Conservation (phyloP, 768 basidiomycete species). For the Rhodotorula graminis region DNA sequence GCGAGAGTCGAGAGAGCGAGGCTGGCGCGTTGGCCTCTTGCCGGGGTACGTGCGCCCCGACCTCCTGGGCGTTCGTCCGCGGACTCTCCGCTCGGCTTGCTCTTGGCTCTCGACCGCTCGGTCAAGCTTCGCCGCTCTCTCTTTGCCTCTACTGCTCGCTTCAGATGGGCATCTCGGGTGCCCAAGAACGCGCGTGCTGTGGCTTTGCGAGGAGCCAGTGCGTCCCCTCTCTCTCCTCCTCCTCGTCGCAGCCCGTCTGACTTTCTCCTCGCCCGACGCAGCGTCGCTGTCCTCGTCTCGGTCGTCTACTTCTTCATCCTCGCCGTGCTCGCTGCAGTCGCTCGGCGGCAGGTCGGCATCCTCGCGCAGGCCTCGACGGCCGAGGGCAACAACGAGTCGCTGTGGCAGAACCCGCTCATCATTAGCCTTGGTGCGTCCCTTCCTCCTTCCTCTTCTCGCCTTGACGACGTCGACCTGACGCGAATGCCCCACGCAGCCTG, state of each 20-base stretch:
- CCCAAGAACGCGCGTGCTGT: neutral
- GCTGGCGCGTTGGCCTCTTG: neutral
- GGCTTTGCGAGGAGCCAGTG: neutral
- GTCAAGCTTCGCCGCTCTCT: neutral
- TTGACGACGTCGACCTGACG: too few species aligned
- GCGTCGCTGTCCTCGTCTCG: too few species aligned
- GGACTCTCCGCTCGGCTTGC: neutral
- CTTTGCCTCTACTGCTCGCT: neutral
- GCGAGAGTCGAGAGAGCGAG: too few species aligned
- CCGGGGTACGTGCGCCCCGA: neutral
- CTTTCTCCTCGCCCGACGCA: neutral
- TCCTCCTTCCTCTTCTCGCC: neutral
- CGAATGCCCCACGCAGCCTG: neutral
- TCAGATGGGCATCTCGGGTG: too few species aligned
- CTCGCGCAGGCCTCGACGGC: neutral
- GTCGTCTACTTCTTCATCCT: neutral
- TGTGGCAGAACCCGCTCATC: constrained; percentile 4
- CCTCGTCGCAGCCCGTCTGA: neutral
- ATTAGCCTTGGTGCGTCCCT: neutral
- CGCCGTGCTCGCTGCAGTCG: neutral
- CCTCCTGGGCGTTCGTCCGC: neutral
- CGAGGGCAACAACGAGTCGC: constrained; percentile 9
- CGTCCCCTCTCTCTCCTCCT: neutral
- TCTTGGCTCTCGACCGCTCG: too few species aligned
- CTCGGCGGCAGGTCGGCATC: neutral